Evolutionary conservation across 805 yeast genomes (phyloP), one percentile per base, ranked within the genome.

Genomic region (Yarrowia keelungensis): DNA sequence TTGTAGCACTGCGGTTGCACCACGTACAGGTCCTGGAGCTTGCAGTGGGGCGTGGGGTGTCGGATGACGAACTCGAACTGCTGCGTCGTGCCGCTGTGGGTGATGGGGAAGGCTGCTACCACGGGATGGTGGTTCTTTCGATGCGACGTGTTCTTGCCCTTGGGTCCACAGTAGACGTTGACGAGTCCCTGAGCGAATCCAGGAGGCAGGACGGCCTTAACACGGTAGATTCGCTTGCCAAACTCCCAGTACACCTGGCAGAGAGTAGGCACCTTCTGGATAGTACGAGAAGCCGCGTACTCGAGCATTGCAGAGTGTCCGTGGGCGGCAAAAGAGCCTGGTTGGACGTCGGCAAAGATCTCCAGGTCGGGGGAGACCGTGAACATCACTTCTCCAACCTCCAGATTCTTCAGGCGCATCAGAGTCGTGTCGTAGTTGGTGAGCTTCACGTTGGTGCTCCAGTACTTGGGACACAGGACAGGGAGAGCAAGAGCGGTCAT

Each of bases 131-230:
- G 80, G 51, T 67, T 65, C 22, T 58, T 36, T 16, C 53, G 22
- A 16, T 46, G 51, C 15, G 72, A 67, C 16, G 51, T 19, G 41
- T 45, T 59, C 49, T 39, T 69, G 47, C 91, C 90, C 73, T 85
- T 84, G 59, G 81, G 77, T 8, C 92, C 93, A 0, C 91, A 88
- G 74, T 87, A 93, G 10, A 94, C 83, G 72, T 89, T 89, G 64
- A 93, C 79, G 22, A 87, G 87, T 0, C 97, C 98, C 54, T 87
- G 83, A 0, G 84, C 76, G 50, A 84, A 85, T n/a, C 82, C 83
- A 7, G 85, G 86, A 0, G 98, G 97, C 56, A 95, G 78, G 12
- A 87, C 81, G 0, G 96, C 95, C 77, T 95, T 95, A 69, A 95
- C 82, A 56, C 92, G 86, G 69, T 90, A 93, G 56, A 84, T 81